Evolutionary conservation across 2,329 filamentous ascomycete genomes (phyloP).

Genomic region (Aureobasidium uvarum): DNA sequence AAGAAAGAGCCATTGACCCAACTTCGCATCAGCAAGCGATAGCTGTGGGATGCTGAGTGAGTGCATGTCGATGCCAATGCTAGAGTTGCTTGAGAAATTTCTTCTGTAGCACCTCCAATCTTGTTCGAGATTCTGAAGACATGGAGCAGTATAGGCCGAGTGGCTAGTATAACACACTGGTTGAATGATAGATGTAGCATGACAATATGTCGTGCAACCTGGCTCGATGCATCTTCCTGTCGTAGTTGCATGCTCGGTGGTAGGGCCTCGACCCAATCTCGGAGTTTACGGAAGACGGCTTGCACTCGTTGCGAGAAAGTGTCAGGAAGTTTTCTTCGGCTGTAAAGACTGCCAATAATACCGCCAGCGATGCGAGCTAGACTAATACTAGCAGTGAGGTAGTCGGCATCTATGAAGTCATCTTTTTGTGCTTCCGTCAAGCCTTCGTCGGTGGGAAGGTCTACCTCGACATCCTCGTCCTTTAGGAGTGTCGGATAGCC

Average conservation of each 20-base stretch:
- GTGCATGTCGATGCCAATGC: conserved; percentile 42
- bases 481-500: conserved; percentile 38
- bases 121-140: conserved; percentile 33
- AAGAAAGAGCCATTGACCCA: conserved; percentile 51
- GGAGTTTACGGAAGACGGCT: conserved; percentile 39
- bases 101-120: conserved; percentile 26
- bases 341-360: conserved; percentile 33
- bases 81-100: conserved; percentile 27
- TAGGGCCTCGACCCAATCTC: conserved; percentile 41
- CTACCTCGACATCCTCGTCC: conserved; percentile 43
- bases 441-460: conserved; percentile 43
- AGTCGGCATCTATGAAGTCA: conserved; percentile 42
- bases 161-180: conserved; percentile 38
- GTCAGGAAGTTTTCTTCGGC: conserved; percentile 32
- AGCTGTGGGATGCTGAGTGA: conserved; percentile 48
- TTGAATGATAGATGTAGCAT: conserved; percentile 42
- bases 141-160: conserved; percentile 39
- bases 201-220: conserved; percentile 33
- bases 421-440: conserved; percentile 32
- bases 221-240: conserved; percentile 32
- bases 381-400: conserved; percentile 43
- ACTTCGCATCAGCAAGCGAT: conserved; percentile 44
- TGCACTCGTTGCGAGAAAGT: conserved; percentile 42
- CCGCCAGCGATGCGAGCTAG: conserved; percentile 40
- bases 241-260: conserved; percentile 39